These are phyloP conservation scores for Gyrodon lividus DNA, from an alignment of 768 basidiomycete genomes.

Conservation along the genomic window DNA sequence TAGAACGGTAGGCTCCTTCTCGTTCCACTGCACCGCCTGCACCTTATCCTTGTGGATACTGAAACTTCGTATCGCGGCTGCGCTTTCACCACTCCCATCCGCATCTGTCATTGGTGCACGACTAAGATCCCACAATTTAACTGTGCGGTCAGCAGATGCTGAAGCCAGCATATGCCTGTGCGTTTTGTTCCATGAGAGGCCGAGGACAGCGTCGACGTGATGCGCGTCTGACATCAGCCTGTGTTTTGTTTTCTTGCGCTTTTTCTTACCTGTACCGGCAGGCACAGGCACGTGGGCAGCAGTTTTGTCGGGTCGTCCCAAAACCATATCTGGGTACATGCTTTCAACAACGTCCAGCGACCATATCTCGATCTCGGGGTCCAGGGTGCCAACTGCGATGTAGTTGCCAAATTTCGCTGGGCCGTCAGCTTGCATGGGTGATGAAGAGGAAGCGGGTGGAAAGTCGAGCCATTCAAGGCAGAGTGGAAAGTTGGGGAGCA, in stretches of 20 bases:
- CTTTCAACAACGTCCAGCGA: constrained; percentile 91
- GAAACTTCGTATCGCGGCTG: constrained; percentile 78
- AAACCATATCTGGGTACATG: constrained; percentile 88
- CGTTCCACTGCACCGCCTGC: constrained; percentile 95
- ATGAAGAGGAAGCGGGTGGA: constrained; percentile 59
- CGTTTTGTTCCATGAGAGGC: constrained; percentile 86
- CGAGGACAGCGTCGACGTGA: constrained; percentile 94
- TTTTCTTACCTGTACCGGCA: constrained; percentile 94
- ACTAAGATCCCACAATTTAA: constrained; percentile 96
- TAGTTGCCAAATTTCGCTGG: constrained; percentile 68
- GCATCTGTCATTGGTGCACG: constrained; percentile 56
- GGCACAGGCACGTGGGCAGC: constrained; percentile 76
- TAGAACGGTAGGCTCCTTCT: constrained; percentile 81
- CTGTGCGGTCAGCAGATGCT: constrained; percentile 90
- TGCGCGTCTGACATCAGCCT: constrained; percentile 60
- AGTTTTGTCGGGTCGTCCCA: constrained; percentile 86
- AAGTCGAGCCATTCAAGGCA: constrained; percentile 99
- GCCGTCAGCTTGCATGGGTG: constrained; percentile 32
- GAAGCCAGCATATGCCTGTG: constrained; percentile 92
- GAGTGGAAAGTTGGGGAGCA: constrained; percentile 96
- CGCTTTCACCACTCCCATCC: constrained; percentile 41
- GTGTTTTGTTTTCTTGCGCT: constrained; percentile 81
- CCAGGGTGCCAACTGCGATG: constrained; percentile 94
- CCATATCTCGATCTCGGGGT: constrained; percentile 99
- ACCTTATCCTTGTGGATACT: constrained; percentile 89